Base-by-base conservation (phyloP, 1,139 yeast species). In the Candida dubliniensis region DNA sequence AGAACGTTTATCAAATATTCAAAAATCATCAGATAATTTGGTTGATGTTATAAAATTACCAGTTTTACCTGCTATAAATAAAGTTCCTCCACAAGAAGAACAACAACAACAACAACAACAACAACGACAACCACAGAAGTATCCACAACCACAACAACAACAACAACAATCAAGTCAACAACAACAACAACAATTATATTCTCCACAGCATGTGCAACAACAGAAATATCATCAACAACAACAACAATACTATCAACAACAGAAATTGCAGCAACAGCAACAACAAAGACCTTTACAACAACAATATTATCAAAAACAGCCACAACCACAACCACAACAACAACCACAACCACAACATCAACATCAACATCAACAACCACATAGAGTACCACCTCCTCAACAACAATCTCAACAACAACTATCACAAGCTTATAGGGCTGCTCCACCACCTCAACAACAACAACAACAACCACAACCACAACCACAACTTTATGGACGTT, bases 131-230 rank as follows among this genome's bases (percentile, higher is more conserved):
- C 36, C 12, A 35, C 34, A 25, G 25, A n/a, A 8, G 10, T 39
- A 42, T 15, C 39, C 44, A 11, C 43, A 40, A 34, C 43, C 31
- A 31, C 36, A 40, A 12, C 39, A 42, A 14, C 43, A 12, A 31
- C 46, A 31, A 18, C 52, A 40, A 29, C 39, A 24, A 11, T 25
- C n/a, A 26, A 38, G 36, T 24, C 87, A 41, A 36, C 43, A 42
- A 36, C 42, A 39, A 30, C 36, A 29, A 15, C 42, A 30, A 15
- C 31, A 26, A 9, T 30, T 34, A n/a, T 40, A 26, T 25, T 36
- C 36, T 11, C 35, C 30, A 25, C 40, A 27, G 30, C 36, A 25
- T 18, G 36, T 29, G 29, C 34, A 43, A 12, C 40, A 38, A 40
- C 42, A 45, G 36, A 11, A 36, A 24, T 34, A 34, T 15, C 41